Evolutionary conservation across 2,329 filamentous ascomycete genomes (phyloP).

Genomic region (Curvularia hawaiiensis): DNA sequence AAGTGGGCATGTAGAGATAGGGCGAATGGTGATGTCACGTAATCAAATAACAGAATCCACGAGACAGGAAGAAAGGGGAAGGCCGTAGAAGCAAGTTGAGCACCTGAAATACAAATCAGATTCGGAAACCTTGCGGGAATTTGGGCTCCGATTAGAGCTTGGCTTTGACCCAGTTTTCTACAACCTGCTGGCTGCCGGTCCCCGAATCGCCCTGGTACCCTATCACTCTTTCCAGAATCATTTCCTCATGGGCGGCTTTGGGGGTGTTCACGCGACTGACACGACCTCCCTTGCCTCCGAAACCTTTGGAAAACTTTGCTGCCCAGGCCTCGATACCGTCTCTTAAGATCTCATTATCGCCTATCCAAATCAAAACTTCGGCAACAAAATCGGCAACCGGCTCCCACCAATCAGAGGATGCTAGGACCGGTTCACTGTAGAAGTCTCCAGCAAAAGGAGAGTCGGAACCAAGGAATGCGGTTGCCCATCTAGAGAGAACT

Average conservation of each 20-base stretch:
- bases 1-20: no score
- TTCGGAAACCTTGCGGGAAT: background rate
- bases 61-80: no score
- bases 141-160: slow-evolving; percentile 33
- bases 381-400: slow-evolving; percentile 52
- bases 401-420: slow-evolving; percentile 60
- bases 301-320: slow-evolving; percentile 52
- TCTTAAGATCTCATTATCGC: slow-evolving; percentile 61
- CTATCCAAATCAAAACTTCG: slow-evolving; percentile 59
- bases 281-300: slow-evolving; percentile 35
- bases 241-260: slow-evolving; percentile 50
- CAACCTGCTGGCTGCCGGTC: slow-evolving; percentile 43
- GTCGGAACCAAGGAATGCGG: slow-evolving; percentile 53
- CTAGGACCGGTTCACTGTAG: slow-evolving; percentile 60
- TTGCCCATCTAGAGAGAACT: slow-evolving; percentile 53
- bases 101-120: no score
- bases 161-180: slow-evolving; percentile 47
- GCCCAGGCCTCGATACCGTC: slow-evolving; percentile 61
- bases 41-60: no score
- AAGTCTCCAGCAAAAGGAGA: slow-evolving; percentile 55
- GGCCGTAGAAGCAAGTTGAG: no score
- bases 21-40: no score
- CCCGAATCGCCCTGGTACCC: slow-evolving; percentile 46
- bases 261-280: slow-evolving; percentile 45
- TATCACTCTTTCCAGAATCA: slow-evolving; percentile 48